Evolutionary conservation across 2,329 filamentous ascomycete genomes (phyloP).

Genomic region (Ophiostoma pallidulum): DNA sequence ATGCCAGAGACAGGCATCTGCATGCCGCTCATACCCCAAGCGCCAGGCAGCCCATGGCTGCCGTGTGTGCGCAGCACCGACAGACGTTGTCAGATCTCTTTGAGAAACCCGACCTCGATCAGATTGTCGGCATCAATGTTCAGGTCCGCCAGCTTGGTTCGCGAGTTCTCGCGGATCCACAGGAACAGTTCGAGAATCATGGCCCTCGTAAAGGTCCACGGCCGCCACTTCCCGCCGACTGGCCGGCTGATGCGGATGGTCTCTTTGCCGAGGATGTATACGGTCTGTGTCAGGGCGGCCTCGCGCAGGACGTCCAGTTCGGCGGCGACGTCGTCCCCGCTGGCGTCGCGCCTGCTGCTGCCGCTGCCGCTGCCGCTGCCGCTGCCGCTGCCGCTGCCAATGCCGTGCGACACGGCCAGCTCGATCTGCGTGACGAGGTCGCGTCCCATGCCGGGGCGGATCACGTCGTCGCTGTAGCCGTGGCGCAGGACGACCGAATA

Average conservation of each 20-base stretch:
- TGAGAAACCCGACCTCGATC: slow-evolving; percentile 61
- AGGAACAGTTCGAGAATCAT: slow-evolving; percentile 46
- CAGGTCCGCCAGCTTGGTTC: slow-evolving; percentile 56
- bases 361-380: not conserved
- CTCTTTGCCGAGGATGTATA: slow-evolving; percentile 54
- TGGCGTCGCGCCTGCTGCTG: not conserved
- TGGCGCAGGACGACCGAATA: slow-evolving; percentile 62
- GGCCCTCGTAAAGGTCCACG: slow-evolving; percentile 29
- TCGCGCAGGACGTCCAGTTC: slow-evolving; percentile 35
- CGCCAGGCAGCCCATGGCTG: too few species aligned
- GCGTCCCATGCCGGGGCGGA: slow-evolving; percentile 51
- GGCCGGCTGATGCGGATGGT: slow-evolving; percentile 39
- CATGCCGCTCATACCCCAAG: too few species aligned
- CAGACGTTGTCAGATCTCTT: slow-evolving; percentile 51
- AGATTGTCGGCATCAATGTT: slow-evolving; percentile 49
- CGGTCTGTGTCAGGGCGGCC: slow-evolving; percentile 38
- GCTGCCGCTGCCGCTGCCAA: not conserved
- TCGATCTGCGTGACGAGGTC: slow-evolving; percentile 51
- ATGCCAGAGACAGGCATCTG: too few species aligned
- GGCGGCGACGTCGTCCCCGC: not conserved
- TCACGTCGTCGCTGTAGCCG: slow-evolving; percentile 63
- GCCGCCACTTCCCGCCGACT: slow-evolving; percentile 11
- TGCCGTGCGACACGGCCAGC: slow-evolving; percentile 23
- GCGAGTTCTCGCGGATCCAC: slow-evolving; percentile 56
- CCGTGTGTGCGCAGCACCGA: too few species aligned